A percentile compares a stretch with the other conserved stretches of the same genome.
phyloP scores from a whole-genome alignment of 345 rosid genomes.

The Acer saccharum region DNA sequence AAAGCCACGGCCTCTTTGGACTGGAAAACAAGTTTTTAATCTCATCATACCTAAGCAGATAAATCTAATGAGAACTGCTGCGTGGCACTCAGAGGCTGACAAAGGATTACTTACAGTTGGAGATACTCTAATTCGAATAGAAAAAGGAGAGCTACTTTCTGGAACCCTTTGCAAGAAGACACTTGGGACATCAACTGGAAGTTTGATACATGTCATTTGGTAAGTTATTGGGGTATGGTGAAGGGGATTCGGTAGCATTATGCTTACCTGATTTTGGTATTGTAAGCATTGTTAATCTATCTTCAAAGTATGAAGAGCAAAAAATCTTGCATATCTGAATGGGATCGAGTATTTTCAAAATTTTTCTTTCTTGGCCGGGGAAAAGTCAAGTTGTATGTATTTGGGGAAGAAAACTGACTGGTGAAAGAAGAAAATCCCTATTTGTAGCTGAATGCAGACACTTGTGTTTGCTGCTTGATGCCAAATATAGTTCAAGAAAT shows the following conservation, averaged over 20 bases:
- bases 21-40: slow-evolving; percentile 97
- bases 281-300: neutral
- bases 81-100: slow-evolving; percentile 89
- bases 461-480: neutral
- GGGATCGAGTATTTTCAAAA: neutral
- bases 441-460: neutral
- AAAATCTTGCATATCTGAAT: neutral
- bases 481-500: neutral
- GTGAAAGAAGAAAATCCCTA: neutral
- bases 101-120: slow-evolving; percentile 84
- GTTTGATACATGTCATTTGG: slow-evolving; percentile 98
- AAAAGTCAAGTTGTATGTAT: neutral
- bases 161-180: slow-evolving; percentile 99
- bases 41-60: slow-evolving; percentile 98
- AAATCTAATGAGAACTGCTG: slow-evolving; percentile 78
- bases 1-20: slow-evolving; percentile 98
- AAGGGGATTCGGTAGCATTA: neutral
- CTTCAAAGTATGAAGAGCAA: neutral
- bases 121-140: slow-evolving; percentile 92
- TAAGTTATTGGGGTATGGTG: slow-evolving; percentile 32
- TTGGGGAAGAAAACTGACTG: neutral
- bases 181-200: slow-evolving; percentile 87
- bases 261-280: neutral
- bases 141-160: slow-evolving; percentile 84
- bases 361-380: neutral